phyloP scores from a whole-genome alignment of 1,284 basidiomycete genomes.

The Irpex sp. region DNA sequence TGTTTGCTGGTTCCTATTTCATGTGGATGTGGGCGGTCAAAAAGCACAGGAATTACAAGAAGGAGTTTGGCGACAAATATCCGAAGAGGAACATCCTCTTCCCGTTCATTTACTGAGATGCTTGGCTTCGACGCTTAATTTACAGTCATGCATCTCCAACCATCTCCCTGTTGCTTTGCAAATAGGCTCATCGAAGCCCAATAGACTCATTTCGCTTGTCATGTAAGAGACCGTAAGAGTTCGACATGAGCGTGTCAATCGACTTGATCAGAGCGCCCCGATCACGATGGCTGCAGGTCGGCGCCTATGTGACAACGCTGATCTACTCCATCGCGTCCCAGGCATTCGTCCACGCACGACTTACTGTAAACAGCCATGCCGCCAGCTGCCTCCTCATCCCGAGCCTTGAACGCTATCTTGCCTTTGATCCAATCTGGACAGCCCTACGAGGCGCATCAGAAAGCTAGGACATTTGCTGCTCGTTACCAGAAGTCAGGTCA shows the following conservation, averaged over 20 bases:
- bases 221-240: background rate
- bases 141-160: background rate
- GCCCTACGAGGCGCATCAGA: constrained; percentile 91
- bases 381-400: constrained; percentile 42
- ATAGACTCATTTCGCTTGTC: background rate
- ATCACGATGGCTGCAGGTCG: background rate
- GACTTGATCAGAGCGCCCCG: background rate
- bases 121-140: background rate
- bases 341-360: background rate
- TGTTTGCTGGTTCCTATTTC: constrained; percentile 60
- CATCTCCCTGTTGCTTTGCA: background rate
- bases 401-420: constrained; percentile 72
- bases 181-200: background rate
- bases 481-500: constrained; percentile 78
- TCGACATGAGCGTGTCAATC: background rate
- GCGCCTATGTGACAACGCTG: background rate
- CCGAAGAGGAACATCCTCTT: constrained; percentile 81
- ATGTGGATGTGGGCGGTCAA: constrained; percentile 92
- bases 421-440: constrained; percentile 67
- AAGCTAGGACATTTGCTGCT: constrained; percentile 89
- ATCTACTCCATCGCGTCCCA: background rate
- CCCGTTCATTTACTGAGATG: constrained; percentile 59
- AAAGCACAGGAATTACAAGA: constrained; percentile 90
- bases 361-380: constrained; percentile 16
- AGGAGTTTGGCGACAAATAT: constrained; percentile 89